Base-by-base conservation (phyloP, 257 asterid species). In the Solanum bulbocastanum region DNA sequence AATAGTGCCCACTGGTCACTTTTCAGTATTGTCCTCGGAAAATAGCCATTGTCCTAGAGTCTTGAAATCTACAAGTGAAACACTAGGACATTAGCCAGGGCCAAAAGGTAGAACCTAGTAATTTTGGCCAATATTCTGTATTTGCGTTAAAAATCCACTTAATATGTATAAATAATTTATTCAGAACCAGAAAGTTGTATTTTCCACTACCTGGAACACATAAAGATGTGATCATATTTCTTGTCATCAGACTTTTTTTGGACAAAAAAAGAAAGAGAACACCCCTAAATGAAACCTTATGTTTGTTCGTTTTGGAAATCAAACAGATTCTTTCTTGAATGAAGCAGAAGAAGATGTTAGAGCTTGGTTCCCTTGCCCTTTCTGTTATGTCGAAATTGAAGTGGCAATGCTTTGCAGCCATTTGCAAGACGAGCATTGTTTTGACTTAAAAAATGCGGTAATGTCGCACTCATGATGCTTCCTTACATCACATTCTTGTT, bases 331-430 rank as follows among this genome's bases (percentile, higher is more conserved):
- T 87, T 91, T 87, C 60, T 7, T 89, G 87, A 49, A 76, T 79
- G 87, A 86, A 86, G 95, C 91, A 71, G 94, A 86, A 42, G 96
- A 94, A 73, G 98, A 92, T 56, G 90, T 91, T 82, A 89, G 95
- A 87, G 92, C 96, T 73, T 94, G 98, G 98, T 94, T 94, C 90
- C 98, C 96, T 62, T 96, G 98, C 92, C 98, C 98, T 88, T 96
- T 94, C 90, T 94, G 98, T 69, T 94, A 94, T 66, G 89, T 94
- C 7, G 98, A 94, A 90, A 92, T 96, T 35, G 98, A 94, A 89
- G 91, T 96, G 52, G 93, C 93, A 18, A 83, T 89, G 76, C 92
- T 96, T 11, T 94, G 98, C 86, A 87, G 87, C 84, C 98, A 96
- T 87, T 92, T 96, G 87, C 98, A 94, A 90, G 96, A 94, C 37